Evolutionary conservation across 768 basidiomycete species (phyloP).

Genomic region (Mrakia gelida): DNA sequence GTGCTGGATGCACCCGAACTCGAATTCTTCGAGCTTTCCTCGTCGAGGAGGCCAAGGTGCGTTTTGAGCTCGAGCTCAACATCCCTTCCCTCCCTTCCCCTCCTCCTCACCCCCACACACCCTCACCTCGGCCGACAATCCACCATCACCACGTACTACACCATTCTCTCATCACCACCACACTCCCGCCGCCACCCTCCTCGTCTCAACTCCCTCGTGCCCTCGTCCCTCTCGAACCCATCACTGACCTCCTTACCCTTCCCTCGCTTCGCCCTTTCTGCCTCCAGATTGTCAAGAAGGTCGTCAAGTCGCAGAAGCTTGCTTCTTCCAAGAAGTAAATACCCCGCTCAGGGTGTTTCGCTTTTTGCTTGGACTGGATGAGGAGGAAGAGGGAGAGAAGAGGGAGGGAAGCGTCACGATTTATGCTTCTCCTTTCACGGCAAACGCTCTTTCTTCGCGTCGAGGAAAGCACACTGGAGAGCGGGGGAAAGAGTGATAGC

Average conservation of each 20-base stretch:
- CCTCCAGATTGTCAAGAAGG: slow-evolving; percentile 83
- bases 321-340: slow-evolving; percentile 25
- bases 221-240: background rate
- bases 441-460: background rate
- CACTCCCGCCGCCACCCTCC: background rate
- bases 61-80: background rate
- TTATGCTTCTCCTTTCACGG: background rate
- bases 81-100: background rate
- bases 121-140: background rate
- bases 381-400: background rate
- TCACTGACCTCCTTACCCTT: background rate
- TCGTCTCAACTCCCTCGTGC: background rate
- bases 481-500: background rate
- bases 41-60: slow-evolving; percentile 88
- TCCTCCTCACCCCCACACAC: too few species aligned
- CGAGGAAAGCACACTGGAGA: background rate
- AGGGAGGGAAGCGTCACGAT: background rate
- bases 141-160: background rate
- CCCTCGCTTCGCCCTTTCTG: background rate
- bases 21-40: slow-evolving; percentile 98
- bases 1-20: slow-evolving; percentile 64
- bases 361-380: background rate
- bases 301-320: slow-evolving; percentile 78
- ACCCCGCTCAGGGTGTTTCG: background rate
- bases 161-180: background rate